A percentile compares a stretch with the other conserved stretches of the same genome.
These are phyloP conservation scores for Conringia planisiliqua DNA, from an alignment of 345 rosid genomes.

Conservation along the genomic window DNA sequence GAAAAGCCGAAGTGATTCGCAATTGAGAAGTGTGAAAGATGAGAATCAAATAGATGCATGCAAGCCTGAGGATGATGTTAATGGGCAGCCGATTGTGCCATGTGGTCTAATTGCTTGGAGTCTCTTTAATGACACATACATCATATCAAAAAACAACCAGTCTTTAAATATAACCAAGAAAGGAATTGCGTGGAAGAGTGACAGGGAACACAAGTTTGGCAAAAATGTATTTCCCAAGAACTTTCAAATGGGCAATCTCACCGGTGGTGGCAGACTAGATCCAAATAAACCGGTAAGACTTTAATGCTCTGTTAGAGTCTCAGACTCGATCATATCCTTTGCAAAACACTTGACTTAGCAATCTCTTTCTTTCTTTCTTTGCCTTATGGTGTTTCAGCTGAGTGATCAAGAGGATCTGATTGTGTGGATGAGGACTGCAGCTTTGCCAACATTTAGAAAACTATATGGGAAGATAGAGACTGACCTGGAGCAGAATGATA, in stretches of 20 bases:
- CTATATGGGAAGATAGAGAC: slow-evolving; percentile 89
- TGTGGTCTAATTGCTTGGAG: slow-evolving; percentile 99
- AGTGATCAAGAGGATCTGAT: slow-evolving; percentile 92
- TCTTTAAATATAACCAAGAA: slow-evolving; percentile 52
- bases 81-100: slow-evolving; percentile 57
- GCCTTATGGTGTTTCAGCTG: slow-evolving; percentile 44
- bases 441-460: slow-evolving; percentile 95
- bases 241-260: slow-evolving; percentile 60
- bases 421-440: slow-evolving; percentile 99
- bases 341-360: slow-evolving; percentile 12
- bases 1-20: slow-evolving; percentile 83
- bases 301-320: not conserved
- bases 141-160: slow-evolving; percentile 44
- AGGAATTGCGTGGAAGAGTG: slow-evolving; percentile 92
- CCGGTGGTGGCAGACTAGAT: slow-evolving; percentile 54
- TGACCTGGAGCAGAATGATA: slow-evolving; percentile 55
- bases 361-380: not conserved
- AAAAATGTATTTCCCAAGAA: slow-evolving; percentile 70
- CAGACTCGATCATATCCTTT: not conserved
- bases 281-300: slow-evolving; percentile 53
- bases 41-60: slow-evolving; percentile 43
- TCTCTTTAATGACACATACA: slow-evolving; percentile 87
- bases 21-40: slow-evolving; percentile 42
- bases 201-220: slow-evolving; percentile 85
- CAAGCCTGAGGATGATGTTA: slow-evolving; percentile 54